Evolutionary conservation across 163 green algal species (phyloP), one percentile per base, ranked within the genome.

Genomic region (Dunaliella salina): DNA sequence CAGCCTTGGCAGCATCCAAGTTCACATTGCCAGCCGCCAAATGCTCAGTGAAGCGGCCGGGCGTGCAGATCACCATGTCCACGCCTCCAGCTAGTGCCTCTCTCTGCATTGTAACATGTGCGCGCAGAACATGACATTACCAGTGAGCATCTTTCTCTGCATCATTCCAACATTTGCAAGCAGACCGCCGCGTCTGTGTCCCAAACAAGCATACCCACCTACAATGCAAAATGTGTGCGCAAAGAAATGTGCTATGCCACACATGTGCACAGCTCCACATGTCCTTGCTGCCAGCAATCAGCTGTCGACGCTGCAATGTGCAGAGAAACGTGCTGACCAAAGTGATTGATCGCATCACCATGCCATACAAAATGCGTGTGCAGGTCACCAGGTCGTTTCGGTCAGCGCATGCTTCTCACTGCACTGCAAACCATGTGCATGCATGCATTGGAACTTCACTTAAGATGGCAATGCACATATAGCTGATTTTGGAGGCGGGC

Each of bases 41-140:
- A 71, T 95, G 94, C 84, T 94, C 84, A 30, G 85, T 20, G 72
- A 97, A 87, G 18, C 95, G 90, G 0, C 94, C 94, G 0, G 96
- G 95, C 0, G 95, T 97, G 80, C 90, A 91, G 32, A 98, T 87
- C 67, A 97, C 63, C 82, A 98, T 86, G 90, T 98, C 96, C 29
- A 95, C 88, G 34, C 95, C 95, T 71, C 80, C 84, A 15, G 33
- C n/a, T 33, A 93, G 87, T 71, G 89, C 82, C 34, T 91, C 88
- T 30, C 81, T 29, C n/a, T 85, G 75, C 75, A 72, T 50, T 8
- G 40, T 50, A 50, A 50, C 3, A 15, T 50, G 40, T 50, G 40
- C 40, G 40, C n/a, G n/a, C n/a, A n/a, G n/a, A n/a, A n/a, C n/a
- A n/a, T 1, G 35, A 80, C 79, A 83, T 12, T 8, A 32, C n/a